A percentile compares a stretch with the other conserved stretches of the same genome.
phyloP scores from a whole-genome alignment of 208 protist species.

The Leishmania lainsoni region DNA sequence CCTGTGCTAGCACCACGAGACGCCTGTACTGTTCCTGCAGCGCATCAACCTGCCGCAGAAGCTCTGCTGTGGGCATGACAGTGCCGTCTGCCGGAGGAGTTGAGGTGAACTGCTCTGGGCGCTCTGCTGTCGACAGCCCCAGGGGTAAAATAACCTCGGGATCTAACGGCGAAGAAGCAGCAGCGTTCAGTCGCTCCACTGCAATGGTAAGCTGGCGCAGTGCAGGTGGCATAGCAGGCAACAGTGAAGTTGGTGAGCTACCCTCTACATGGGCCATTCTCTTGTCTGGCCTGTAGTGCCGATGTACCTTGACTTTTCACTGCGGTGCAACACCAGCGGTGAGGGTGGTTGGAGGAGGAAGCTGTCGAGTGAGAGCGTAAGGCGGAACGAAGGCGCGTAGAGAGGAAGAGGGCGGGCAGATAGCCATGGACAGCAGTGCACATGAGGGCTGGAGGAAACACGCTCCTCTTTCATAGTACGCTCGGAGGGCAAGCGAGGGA shows the following conservation, averaged over 20 bases:
- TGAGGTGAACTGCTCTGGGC: neutral
- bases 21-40: conserved; percentile 34
- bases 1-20: conserved; percentile 32
- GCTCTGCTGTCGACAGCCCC: neutral
- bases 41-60: conserved; percentile 37
- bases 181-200: conserved; percentile 10
- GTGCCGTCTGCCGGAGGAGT: neutral
- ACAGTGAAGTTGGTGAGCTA: neutral
- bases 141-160: neutral
- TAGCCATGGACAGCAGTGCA: neutral
- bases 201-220: conserved; percentile 3
- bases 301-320: neutral
- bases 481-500: no score
- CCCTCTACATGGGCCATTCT: neutral
- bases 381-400: neutral
- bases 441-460: neutral
- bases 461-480: no score
- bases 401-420: neutral
- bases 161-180: neutral
- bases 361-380: neutral
- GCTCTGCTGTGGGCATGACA: conserved; percentile 28
- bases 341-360: neutral
- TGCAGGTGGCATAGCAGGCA: conserved; percentile 5
- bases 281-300: neutral
- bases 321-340: neutral